phyloP scores from a whole-genome alignment of 192 early-diverging fungal species.

The Podila epigama region DNA sequence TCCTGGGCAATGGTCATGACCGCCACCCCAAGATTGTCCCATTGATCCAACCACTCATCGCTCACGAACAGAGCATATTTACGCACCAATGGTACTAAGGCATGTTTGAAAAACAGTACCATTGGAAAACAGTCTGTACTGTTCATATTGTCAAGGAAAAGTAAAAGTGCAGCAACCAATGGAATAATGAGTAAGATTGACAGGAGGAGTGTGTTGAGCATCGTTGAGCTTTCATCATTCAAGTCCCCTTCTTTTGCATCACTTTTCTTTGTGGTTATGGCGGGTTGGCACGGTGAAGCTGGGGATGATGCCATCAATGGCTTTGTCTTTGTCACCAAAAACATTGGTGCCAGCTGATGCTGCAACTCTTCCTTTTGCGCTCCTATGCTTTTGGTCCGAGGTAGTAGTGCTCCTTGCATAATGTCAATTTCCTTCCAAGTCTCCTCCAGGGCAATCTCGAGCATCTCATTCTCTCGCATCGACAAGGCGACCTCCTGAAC shows the following conservation, averaged over 20 bases:
- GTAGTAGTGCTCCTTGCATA: background rate
- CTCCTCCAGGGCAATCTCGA: conserved; percentile 4
- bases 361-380: background rate
- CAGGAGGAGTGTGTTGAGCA: too few relatives aligned
- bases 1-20: background rate
- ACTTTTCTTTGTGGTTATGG: too few relatives aligned
- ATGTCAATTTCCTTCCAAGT: conserved; percentile 2
- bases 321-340: too few relatives aligned
- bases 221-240: too few relatives aligned
- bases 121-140: background rate
- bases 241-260: too few relatives aligned
- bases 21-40: background rate
- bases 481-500: conserved; percentile 23
- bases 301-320: too few relatives aligned
- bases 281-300: too few relatives aligned
- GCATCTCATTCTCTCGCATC: conserved; percentile 14
- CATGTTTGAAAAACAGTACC: background rate
- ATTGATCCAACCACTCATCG: background rate
- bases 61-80: background rate
- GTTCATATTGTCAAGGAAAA: background rate
- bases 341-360: background rate
- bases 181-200: too few relatives aligned
- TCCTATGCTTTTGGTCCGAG: too few relatives aligned
- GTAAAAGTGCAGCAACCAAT: too few relatives aligned
- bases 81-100: background rate